phyloP scores from a whole-genome alignment of 345 rosid species.

The Gossypium ekmanianum region DNA sequence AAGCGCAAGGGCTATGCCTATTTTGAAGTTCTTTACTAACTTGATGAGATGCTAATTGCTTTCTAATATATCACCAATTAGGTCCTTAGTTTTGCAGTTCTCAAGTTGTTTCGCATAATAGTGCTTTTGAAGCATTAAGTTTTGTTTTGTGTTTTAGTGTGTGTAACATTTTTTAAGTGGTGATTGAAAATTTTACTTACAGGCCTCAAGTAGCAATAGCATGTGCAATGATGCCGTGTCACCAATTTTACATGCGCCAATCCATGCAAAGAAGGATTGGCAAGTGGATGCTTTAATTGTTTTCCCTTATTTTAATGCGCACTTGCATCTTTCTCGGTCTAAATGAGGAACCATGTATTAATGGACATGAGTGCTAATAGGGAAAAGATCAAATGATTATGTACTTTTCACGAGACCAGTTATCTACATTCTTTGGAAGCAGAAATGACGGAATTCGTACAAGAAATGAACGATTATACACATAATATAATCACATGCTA shows the following conservation, averaged over 20 bases:
- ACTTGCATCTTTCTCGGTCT: constrained; percentile 1
- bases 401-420: not conserved
- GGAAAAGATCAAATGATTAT: not conserved
- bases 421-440: not conserved
- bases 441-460: not conserved
- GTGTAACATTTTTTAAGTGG: constrained; percentile 2
- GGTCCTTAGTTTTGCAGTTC: not conserved
- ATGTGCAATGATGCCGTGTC: constrained; percentile 59
- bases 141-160: too few species aligned
- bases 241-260: constrained; percentile 59
- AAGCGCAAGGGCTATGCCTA: constrained; percentile 21
- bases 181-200: constrained; percentile 28
- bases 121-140: not conserved
- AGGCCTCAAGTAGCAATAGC: constrained; percentile 59
- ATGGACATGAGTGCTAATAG: not conserved
- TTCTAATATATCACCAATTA: not conserved
- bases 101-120: not conserved
- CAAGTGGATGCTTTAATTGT: constrained; percentile 30
- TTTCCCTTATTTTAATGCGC: constrained; percentile 1
- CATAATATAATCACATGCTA: not conserved
- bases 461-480: not conserved
- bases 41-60: not conserved
- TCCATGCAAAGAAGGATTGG: constrained; percentile 58
- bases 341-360: not conserved
- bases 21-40: not conserved